Percentiles rank a stretch among this genome's conserved stretches.
phyloP scores from a whole-genome alignment of 768 basidiomycete genomes.

The Myochromella boudieri region DNA sequence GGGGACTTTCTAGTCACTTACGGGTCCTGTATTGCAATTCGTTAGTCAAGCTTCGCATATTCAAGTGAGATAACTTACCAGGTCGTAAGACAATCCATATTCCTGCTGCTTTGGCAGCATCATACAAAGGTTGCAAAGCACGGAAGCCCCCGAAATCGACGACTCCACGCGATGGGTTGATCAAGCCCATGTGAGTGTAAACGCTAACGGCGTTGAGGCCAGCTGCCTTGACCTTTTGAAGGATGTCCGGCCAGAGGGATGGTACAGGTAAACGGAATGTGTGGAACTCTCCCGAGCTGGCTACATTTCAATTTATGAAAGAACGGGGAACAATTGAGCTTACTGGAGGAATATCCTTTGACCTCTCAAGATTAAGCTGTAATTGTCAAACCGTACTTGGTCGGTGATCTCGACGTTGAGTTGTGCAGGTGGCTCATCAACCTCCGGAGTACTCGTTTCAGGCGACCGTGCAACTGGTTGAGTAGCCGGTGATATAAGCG shows the following conservation, averaged over 20 bases:
- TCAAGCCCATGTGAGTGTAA: constrained; percentile 78
- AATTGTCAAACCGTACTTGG: constrained; percentile 59
- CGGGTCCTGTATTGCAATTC: constrained; percentile 31
- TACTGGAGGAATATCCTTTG: constrained; percentile 76
- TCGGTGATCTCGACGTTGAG: constrained; percentile 30
- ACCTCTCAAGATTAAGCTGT: constrained; percentile 66
- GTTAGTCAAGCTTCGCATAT: not conserved
- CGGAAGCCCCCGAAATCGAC: constrained; percentile 74
- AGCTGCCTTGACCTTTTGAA: constrained; percentile 79
- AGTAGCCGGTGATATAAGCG: too few relatives aligned
- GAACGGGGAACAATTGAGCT: constrained; percentile 16
- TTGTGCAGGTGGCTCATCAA: not conserved
- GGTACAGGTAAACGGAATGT: constrained; percentile 81
- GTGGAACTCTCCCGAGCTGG: constrained; percentile 83
- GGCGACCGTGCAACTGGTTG: constrained; percentile 1
- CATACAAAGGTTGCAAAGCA: constrained; percentile 66
- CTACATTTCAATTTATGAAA: not conserved
- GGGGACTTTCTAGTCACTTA: constrained; percentile 21
- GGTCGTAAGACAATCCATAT: constrained; percentile 81
- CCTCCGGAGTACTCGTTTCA: constrained; percentile 2
- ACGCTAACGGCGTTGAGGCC: constrained; percentile 79
- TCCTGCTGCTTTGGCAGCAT: constrained; percentile 71
- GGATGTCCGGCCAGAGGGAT: constrained; percentile 77
- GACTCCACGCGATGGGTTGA: constrained; percentile 72
- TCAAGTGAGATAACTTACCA: constrained; percentile 38